phyloP scores from a whole-genome alignment of 75 land plant species.

The Picea glauca region DNA sequence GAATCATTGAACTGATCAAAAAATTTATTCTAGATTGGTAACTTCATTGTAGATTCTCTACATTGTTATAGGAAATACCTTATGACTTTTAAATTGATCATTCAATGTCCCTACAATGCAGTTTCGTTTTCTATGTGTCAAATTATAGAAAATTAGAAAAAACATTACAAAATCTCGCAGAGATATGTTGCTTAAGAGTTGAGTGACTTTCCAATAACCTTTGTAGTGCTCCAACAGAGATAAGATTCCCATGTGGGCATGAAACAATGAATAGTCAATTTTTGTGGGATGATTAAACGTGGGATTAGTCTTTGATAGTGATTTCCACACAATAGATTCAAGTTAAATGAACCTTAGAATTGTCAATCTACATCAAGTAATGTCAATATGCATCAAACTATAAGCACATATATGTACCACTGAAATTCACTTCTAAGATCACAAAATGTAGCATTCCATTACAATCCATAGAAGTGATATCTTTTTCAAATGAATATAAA shows the following conservation, averaged over 20 bases:
- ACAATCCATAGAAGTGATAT: not conserved
- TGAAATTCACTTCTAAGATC: not conserved
- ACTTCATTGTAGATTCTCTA: not conserved
- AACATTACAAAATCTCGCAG: constrained; percentile 54
- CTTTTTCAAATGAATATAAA: constrained; percentile 11
- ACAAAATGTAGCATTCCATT: not conserved
- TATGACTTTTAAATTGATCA: not conserved
- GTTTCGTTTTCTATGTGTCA: not conserved
- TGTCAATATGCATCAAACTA: too few relatives aligned
- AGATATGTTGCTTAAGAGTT: constrained; percentile 67
- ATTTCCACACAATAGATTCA: not conserved
- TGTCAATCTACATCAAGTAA: not conserved
- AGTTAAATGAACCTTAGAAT: not conserved
- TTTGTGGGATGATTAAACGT: not conserved
- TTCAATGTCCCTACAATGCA: not conserved
- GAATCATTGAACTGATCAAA: not conserved
- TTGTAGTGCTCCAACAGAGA: constrained; percentile 75
- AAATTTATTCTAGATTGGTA: not conserved
- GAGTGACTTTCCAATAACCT: constrained; percentile 62
- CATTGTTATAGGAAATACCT: not conserved
- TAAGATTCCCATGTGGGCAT: constrained; percentile 58
- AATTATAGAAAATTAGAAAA: not conserved
- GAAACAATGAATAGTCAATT: constrained; percentile 5
- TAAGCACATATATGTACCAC: not conserved
- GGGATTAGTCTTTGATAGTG: not conserved